Base-by-base conservation (phyloP, 495 filamentous ascomycete genomes). In the Parathielavia hyrcaniae region DNA sequence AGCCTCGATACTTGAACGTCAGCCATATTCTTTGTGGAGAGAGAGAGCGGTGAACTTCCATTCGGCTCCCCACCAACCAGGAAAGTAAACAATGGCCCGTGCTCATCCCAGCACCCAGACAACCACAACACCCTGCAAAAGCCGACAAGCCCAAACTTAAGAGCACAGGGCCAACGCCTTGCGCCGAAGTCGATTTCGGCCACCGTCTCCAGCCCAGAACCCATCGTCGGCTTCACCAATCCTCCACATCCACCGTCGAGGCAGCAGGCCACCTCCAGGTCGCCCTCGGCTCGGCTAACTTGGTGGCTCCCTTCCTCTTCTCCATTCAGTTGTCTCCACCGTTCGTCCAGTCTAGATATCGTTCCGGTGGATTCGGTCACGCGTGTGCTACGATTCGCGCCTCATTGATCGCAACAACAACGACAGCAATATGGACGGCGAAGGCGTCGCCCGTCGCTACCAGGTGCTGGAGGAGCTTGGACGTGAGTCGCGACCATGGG, bases 381-480 rank as follows among this genome's bases (percentile, higher is more conserved):
- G 14, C 38, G 40, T 12, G 43, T 30, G 11, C 36, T n/a, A 44
- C 14, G 22, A 45, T 9, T 55, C 53, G 14, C 52, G 55, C 48
- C 59, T 57, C 40, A 19, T n/a, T 39, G 20, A 38, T 38, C 41
- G 55, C 30, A 52, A 41, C 44, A 51, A 55, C 30, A 52, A 41
- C 55, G 26, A 23, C 32, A 65, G 67, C 59, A 39, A 79, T 30
- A 30, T 79, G 76, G 80, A 81, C 39, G 80, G 85, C 70, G 81
- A 81, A 62, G 74, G 73, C n/a, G 86, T 91, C 81, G 85, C 88
- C 58, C 81, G 79, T 60, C 83, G 86, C 64, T 96, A 95, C 70
- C 87, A 92, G 75, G 83, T 95, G 67, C 79, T 95, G 71, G 90
- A 96, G 79, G 90, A 96, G 74, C 76, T 96, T 59, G 91, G 91